Base-by-base conservation (phyloP, 352 stramenopile species). In the Globisporangium nodosum region DNA sequence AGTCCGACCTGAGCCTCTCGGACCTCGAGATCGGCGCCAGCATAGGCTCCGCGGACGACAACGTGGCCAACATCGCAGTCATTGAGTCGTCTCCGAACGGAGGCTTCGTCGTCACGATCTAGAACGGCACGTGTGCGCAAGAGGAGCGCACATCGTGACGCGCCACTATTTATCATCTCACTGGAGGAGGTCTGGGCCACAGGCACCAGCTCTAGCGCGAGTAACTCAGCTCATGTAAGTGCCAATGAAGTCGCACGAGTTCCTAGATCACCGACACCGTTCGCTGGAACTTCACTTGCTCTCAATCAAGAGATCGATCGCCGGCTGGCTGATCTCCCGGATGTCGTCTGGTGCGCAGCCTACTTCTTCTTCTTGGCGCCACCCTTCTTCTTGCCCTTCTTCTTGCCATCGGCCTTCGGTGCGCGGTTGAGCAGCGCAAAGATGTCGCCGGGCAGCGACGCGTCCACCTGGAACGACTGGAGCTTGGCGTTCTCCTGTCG, bases 331-430 rank as follows among this genome's bases (percentile, higher is more conserved):
- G 15, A 21, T 50, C 24, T 30, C 40, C 18, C n/a, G 16, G 21
- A 48, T 33, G 12, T 35, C 5, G 30, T 2, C 5, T 11, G 33
- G 33, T 37, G 33, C 9, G 33, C 33, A 27, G 54, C 58, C 68
- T 66, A 69, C 61, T 89, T 87, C 53, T 88, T 88, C 64, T 90
- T 90, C 54, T 85, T 86, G 21, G 59, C 65, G 18, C 71, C 71
- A 45, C 70, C 75, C 66, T 90, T 92, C 61, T 91, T 90, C 40
- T 78, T 75, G n/a, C 72, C 76, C 56, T 88, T 90, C 70, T 91
- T 89, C 63, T 90, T 93, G 47, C 74, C 64, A 24, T 91, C 84
- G 49, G 72, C 70, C 49, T 89, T 90, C 18, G 77, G 69, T 12
- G 79, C 69, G 30, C 81, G 79, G 60, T 94, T 88, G 11, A 94